Conservation (phyloP, 2,329 filamentous ascomycete species). For the Zasmidium citrigriseum region DNA sequence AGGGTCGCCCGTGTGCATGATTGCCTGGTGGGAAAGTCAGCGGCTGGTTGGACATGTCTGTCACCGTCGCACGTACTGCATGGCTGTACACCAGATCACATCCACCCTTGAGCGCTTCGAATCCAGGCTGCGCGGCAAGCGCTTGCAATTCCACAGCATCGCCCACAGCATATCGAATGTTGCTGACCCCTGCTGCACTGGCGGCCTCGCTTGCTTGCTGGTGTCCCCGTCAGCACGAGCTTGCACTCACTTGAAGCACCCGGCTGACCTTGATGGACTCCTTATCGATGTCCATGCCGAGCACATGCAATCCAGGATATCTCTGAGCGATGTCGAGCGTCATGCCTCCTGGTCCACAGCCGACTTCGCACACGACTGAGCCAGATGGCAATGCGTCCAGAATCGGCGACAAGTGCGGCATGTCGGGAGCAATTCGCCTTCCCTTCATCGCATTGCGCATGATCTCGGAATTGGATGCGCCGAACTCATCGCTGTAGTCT, state of each 20-base stretch:
- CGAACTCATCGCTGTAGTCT: background rate
- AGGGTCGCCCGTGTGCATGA: conserved; percentile 15
- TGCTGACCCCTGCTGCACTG: background rate
- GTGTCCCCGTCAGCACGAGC: background rate
- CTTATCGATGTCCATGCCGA: conserved; percentile 16
- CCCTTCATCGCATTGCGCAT: conserved; percentile 15
- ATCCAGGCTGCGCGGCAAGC: background rate
- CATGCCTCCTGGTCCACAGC: conserved; percentile 17
- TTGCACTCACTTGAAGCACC: background rate
- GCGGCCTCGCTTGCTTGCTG: conserved; percentile 11
- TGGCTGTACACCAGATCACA: conserved; percentile 16
- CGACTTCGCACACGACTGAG: conserved; percentile 13
- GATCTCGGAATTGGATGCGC: background rate
- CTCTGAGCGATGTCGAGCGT: conserved; percentile 15
- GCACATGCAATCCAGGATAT: conserved; percentile 11
- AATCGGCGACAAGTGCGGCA: conserved; percentile 13
- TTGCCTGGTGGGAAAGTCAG: conserved; percentile 3
- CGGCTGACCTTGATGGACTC: conserved; percentile 15
- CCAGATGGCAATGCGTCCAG: conserved; percentile 9
- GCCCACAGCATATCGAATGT: conserved; percentile 9
- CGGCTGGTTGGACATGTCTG: background rate
- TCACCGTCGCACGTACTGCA: background rate
- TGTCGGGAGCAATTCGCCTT: conserved; percentile 2
- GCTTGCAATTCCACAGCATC: conserved; percentile 11
- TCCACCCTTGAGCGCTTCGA: conserved; percentile 6